A percentile compares a stretch with the other conserved stretches of the same genome.
Evolutionary conservation across 148 eudicot genomes (phyloP).

Genomic region (Selenicereus undatus): DNA sequence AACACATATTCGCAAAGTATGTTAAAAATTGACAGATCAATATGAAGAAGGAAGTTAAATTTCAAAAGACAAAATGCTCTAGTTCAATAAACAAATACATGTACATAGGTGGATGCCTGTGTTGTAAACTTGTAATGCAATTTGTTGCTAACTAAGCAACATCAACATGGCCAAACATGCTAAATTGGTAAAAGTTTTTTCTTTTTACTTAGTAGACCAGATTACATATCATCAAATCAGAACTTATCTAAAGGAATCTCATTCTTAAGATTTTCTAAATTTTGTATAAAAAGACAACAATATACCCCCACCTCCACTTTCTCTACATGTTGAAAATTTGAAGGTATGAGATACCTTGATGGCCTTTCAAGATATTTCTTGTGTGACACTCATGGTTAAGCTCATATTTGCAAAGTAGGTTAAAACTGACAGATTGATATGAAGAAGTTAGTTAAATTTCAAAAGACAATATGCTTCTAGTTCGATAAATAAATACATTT

Average conservation of each 20-base stretch:
- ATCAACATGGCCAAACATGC: not conserved
- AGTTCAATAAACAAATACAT: not conserved
- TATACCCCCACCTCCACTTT: too few relatives aligned
- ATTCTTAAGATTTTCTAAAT: not conserved
- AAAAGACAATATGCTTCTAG: not conserved
- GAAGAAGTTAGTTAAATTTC: not conserved
- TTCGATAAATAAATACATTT: not conserved
- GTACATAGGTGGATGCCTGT: not conserved
- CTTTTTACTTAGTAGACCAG: not conserved
- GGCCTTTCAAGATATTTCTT: not conserved
- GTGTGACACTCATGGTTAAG: not conserved
- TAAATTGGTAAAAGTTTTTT: not conserved
- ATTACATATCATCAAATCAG: not conserved
- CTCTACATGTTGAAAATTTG: not conserved
- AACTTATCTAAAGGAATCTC: not conserved
- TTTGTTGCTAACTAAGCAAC: not conserved
- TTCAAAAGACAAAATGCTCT: not conserved
- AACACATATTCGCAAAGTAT: not conserved
- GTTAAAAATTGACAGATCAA: not conserved
- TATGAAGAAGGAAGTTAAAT: not conserved
- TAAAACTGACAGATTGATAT: too few relatives aligned
- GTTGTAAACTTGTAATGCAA: not conserved
- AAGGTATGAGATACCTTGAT: slow-evolving; percentile 6
- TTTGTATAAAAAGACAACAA: not conserved
- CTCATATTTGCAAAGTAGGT: not conserved